Conservation (phyloP, 1,284 basidiomycete genomes). For the Naganishia liquefaciens region DNA sequence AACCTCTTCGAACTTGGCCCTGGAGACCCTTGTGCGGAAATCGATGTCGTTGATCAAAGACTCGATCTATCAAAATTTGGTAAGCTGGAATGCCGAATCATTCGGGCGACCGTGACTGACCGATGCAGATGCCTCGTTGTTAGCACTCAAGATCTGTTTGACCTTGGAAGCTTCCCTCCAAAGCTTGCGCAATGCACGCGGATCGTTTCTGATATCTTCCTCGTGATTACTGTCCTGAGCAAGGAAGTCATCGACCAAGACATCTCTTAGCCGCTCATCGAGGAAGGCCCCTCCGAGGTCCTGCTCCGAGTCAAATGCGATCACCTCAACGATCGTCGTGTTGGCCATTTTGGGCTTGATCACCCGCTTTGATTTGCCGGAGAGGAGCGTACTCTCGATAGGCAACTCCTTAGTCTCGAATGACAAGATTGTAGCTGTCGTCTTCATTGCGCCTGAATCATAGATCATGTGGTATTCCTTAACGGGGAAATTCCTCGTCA, state of each 20-base stretch:
- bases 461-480: conserved; percentile 90
- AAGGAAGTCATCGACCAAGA: conserved; percentile 66
- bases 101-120: conserved; percentile 56
- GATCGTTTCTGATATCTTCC: conserved; percentile 58
- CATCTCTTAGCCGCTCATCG: conserved; percentile 78
- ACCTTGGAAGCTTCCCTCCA: conserved; percentile 90
- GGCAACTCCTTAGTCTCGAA: conserved; percentile 58
- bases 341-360: conserved; percentile 57
- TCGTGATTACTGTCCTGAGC: conserved; percentile 35
- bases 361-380: conserved; percentile 40
- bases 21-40: conserved; percentile 74
- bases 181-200: conserved; percentile 85
- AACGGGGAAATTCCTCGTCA: conserved; percentile 81
- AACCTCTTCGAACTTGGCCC: conserved; percentile 73
- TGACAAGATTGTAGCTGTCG: conserved; percentile 80
- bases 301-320: conserved; percentile 78
- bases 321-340: conserved; percentile 72
- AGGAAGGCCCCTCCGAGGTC: conserved; percentile 77
- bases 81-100: background rate
- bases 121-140: conserved; percentile 71
- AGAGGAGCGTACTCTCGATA: conserved; percentile 51
- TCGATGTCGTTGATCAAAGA: conserved; percentile 87
- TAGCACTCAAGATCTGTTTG: conserved; percentile 92
- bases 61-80: conserved; percentile 64
- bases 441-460: conserved; percentile 86